Base-by-base conservation (phyloP, 2,329 filamentous ascomycete genomes). In the Ophiocordyceps robertsii region DNA sequence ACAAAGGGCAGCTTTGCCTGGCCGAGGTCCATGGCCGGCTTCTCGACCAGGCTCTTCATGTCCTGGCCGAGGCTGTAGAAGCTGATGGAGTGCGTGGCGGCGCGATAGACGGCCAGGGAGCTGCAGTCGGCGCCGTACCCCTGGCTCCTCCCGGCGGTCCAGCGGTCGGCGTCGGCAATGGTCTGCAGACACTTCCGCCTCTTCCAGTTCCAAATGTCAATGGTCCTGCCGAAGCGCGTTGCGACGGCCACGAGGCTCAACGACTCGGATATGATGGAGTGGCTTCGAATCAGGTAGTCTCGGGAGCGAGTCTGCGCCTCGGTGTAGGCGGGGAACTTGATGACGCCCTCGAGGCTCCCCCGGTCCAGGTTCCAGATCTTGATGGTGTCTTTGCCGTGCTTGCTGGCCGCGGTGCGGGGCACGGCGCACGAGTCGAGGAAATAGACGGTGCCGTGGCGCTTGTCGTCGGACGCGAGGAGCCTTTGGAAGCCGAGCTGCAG, bases 291-390 rank as follows among this genome's bases (percentile, higher is more conserved):
- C 42, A 66, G 56, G 46, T 65, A 66, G 32, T 66, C 63, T 42
- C 63, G 59, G 5, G 59, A 63, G 0, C 63, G 59, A 2, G 56
- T 50, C 38, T 59, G 60, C 1, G 60, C 58, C 13, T 61, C 61
- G 2, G 62, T 63, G 45, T 65, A 65, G 10, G 60, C 61, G 2
- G 58, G 56, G 30, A 65, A 55, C 35, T 66, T 66, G 53, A 66
- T 53, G 32, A 49, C 47, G 42, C 48, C 55, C 45, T 87, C 75
- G 0, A 86, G 78, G 51, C 89, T 83, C 21, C 89, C 87, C 54
- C 87, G 81, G 47, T 86, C 80, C 13, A 82, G 70, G 9, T 85
- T 86, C 82, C 88, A 95, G 43, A 95, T 85, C 63, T 94, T 95
- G 46, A 95, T 83, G 1, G 85, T 86, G 46, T 84, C 82, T 58